These are phyloP conservation scores for Termitomyces sp. DNA, from an alignment of 768 basidiomycete species.

Conservation along the genomic window DNA sequence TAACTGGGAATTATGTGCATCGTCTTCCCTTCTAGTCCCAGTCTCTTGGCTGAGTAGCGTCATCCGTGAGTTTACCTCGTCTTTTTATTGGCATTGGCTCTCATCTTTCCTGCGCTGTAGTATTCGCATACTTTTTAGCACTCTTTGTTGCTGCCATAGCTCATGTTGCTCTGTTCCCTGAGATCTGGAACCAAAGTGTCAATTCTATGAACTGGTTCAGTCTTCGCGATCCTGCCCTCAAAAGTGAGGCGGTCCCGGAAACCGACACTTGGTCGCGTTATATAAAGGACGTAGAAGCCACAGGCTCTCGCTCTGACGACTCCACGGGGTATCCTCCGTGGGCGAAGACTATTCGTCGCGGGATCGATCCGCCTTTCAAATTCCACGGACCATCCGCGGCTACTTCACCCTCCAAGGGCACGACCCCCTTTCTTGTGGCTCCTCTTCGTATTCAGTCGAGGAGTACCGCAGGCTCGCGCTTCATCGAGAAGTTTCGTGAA, in stretches of 20 bases:
- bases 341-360: slow-evolving; percentile 48
- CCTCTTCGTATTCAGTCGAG: slow-evolving; percentile 25
- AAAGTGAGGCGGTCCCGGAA: slow-evolving; percentile 1
- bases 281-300: slow-evolving; percentile 19
- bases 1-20: slow-evolving; percentile 39
- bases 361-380: slow-evolving; percentile 51
- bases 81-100: background rate
- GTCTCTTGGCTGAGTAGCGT: slow-evolving; percentile 42
- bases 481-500: slow-evolving; percentile 35
- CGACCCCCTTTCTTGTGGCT: slow-evolving; percentile 19
- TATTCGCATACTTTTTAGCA: slow-evolving; percentile 48
- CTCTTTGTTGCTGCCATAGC: slow-evolving; percentile 40
- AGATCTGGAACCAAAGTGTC: slow-evolving; percentile 49
- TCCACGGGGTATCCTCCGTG: slow-evolving; percentile 37
- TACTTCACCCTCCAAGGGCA: slow-evolving; percentile 15
- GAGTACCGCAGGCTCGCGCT: slow-evolving; percentile 27
- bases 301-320: slow-evolving; percentile 3
- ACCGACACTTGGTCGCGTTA: slow-evolving; percentile 9
- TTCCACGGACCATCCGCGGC: slow-evolving; percentile 11
- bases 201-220: slow-evolving; percentile 57
- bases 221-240: background rate
- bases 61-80: slow-evolving; percentile 30
- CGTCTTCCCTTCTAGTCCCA: slow-evolving; percentile 40
- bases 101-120: slow-evolving; percentile 19
- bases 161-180: slow-evolving; percentile 36